Base-by-base conservation (phyloP, 1,284 basidiomycete genomes). In the Trichosporon sp. region DNA sequence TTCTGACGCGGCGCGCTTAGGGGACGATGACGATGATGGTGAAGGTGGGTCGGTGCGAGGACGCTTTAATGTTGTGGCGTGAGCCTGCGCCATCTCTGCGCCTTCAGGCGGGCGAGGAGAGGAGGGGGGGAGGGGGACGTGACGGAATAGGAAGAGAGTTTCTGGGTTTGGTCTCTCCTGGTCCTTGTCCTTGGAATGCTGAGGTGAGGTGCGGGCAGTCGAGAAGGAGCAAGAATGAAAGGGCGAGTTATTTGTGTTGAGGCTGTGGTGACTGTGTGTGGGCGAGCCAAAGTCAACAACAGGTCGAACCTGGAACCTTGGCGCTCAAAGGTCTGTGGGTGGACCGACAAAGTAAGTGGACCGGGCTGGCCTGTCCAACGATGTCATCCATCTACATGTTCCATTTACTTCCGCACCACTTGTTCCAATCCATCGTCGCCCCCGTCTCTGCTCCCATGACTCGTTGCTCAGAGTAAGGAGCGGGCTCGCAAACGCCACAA, bases 1-100 rank as follows among this genome's bases (percentile, higher is more conserved):
- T 72, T 84, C 83, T 2, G 82, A 83, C 10, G 79, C 79, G 7
- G 83, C 81, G 54, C 82, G 74, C 76, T 84, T 84, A 1, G 81
- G 79, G 11, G 79, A 79, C 7, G 78, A 80, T 2, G 71, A 72
- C 2, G 77, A 75, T 16, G 77, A 72, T 1, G 79, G 80, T 2
- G 77, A 78, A n/a, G 77, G 71, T 4, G 79, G 76, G 43, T 77
- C 74, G 35, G 77, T 72, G 21, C 79, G 73, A 26, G 77, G 78
- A 68, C 80, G 72, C 74, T 81, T 81, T 21, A 80, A 70, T 16
- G 56, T 67, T 63, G 59, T 63, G 71, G 66, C 67, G 38, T 65
- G 68, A 37, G 67, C 69, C 40, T 63, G 48, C 35, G 46, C 59
- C 72, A 73, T 73, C 48, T 46, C 68, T 63, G 71, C 46, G 68